Base-by-base conservation (phyloP, 306 rosid species). In the Sesbania bispinosa region DNA sequence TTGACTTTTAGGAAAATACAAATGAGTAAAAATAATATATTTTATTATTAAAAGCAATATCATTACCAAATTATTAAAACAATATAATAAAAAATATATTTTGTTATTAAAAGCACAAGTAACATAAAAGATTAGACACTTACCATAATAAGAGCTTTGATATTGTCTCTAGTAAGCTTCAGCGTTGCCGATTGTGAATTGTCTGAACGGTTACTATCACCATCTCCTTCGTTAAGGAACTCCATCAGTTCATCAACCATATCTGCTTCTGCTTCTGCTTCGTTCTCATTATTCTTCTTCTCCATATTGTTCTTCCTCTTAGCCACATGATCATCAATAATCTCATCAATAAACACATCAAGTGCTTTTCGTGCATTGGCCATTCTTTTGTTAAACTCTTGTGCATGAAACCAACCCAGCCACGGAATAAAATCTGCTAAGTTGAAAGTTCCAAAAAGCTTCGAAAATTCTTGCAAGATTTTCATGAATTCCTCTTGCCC, bases 61-160 rank as follows among this genome's bases (percentile, higher is more conserved):
- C n/a, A n/a, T n/a, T n/a, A n/a, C n/a, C n/a, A n/a, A n/a, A n/a
- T n/a, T n/a, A n/a, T n/a, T n/a, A n/a, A n/a, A n/a, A n/a, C n/a
- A n/a, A n/a, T n/a, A n/a, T n/a, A n/a, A n/a, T n/a, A n/a, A n/a
- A n/a, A n/a, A n/a, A n/a, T n/a, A n/a, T n/a, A n/a, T n/a, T n/a
- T n/a, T n/a, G n/a, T n/a, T n/a, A n/a, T n/a, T 29, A 29, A 29
- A 29, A 27, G 3, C 2, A 27, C 3, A 27, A 27, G 30, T 27
- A 4, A 27, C 4, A 27, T 27, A 27, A 27, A 27, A 27, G 3
- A 27, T 27, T 4, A 27, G 4, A 2, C 45, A 43, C 32, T 15
- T 76, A 90, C 93, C 93, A 90, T 87, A 74, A 90, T 87, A 57
- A 90, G 88, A 3, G 94, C 97, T 52, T 90, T 90, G 80, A 90